Evolutionary conservation across 2,329 filamentous ascomycete species (phyloP).

Genomic region (Lecanicillium sp.): DNA sequence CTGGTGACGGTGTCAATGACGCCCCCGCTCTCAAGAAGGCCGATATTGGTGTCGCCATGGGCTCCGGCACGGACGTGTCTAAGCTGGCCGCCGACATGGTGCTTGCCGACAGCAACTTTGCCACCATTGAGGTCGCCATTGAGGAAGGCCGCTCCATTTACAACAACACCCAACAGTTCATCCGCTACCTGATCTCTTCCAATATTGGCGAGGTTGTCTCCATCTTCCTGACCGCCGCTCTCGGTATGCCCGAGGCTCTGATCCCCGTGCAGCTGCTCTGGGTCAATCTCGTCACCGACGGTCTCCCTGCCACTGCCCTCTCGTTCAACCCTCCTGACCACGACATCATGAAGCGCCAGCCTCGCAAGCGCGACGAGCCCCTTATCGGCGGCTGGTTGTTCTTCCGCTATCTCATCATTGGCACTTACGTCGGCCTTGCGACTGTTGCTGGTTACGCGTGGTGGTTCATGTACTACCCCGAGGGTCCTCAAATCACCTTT

Average conservation of each 20-base stretch:
- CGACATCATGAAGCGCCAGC: slow-evolving; percentile 91
- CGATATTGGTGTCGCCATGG: slow-evolving; percentile 98
- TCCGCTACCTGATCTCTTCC: slow-evolving; percentile 96
- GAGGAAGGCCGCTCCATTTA: slow-evolving; percentile 98
- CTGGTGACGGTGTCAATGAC: slow-evolving; percentile 96
- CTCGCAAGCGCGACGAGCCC: slow-evolving; percentile 84
- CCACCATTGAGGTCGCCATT: slow-evolving; percentile 90
- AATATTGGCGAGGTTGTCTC: slow-evolving; percentile 99
- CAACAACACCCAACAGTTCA: slow-evolving; percentile 99
- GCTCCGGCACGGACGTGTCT: slow-evolving; percentile 92
- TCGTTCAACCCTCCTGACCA: slow-evolving; percentile 99
- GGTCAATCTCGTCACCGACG: slow-evolving; percentile 98
- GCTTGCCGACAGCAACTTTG: slow-evolving; percentile 96
- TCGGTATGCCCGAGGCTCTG: slow-evolving; percentile 95
- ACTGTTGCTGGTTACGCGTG: slow-evolving; percentile 98
- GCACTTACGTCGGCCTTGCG: slow-evolving; percentile 86
- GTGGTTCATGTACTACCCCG: slow-evolving; percentile 97
- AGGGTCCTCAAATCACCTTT: slow-evolving; percentile 87
- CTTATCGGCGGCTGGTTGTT: slow-evolving; percentile 95
- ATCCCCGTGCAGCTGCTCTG: slow-evolving; percentile 96
- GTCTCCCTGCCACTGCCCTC: slow-evolving; percentile 88
- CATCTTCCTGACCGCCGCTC: slow-evolving; percentile 92
- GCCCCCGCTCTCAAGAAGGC: slow-evolving; percentile 96
- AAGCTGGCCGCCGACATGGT: slow-evolving; percentile 98
- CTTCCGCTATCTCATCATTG: slow-evolving; percentile 94